Evolutionary conservation across 305 asterid species (phyloP).

Genomic region (Petunia hybrid): DNA sequence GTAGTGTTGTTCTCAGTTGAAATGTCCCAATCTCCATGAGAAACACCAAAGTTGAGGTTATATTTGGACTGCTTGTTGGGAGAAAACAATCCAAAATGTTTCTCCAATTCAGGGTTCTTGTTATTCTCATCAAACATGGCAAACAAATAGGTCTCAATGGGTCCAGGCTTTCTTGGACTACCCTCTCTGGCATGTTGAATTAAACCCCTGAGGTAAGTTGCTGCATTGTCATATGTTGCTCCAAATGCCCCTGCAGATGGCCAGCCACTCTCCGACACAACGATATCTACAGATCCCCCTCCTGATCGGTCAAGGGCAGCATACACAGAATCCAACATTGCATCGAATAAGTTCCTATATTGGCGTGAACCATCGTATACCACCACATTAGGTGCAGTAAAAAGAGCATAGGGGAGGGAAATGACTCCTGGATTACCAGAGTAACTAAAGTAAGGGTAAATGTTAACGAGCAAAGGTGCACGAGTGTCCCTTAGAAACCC

Average conservation of each 20-base stretch:
- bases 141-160: constrained; percentile 19
- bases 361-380: background rate
- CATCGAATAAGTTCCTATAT: constrained; percentile 55
- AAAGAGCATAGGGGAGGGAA: constrained; percentile 36
- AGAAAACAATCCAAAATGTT: constrained; percentile 21
- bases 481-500: constrained; percentile 18
- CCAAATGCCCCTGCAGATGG: constrained; percentile 16
- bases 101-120: background rate
- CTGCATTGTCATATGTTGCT: constrained; percentile 22
- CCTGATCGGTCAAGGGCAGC: constrained; percentile 47
- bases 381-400: constrained; percentile 23
- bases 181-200: constrained; percentile 30
- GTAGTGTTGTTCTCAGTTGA: background rate
- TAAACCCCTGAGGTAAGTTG: background rate
- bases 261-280: constrained; percentile 38
- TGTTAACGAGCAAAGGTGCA: constrained; percentile 41
- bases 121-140: background rate
- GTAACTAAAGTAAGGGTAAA: constrained; percentile 48
- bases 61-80: constrained; percentile 21
- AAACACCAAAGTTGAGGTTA: background rate
- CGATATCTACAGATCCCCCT: constrained; percentile 27
- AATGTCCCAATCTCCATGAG: background rate
- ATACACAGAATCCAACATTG: constrained; percentile 50
- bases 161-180: constrained; percentile 37
- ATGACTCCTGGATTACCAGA: background rate